phyloP scores from a whole-genome alignment of 495 filamentous ascomycete species.

The Neurospora hispaniola region DNA sequence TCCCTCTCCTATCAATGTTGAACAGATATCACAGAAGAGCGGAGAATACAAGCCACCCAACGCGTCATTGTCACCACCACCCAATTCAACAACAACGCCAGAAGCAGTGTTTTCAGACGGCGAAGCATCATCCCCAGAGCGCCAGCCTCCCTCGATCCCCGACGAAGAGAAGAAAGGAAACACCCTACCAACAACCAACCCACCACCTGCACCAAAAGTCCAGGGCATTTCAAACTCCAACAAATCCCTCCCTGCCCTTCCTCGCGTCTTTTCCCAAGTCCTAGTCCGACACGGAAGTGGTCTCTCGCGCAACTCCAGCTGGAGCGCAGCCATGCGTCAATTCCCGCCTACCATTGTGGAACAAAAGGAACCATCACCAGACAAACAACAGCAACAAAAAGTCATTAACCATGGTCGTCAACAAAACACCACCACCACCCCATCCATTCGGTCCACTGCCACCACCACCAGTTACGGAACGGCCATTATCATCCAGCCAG shows the following conservation, averaged over 20 bases:
- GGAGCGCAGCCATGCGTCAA: not conserved
- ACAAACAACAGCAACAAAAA: constrained; percentile 10
- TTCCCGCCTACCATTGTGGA: constrained; percentile 19
- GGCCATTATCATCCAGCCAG: not conserved
- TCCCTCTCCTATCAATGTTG: not conserved
- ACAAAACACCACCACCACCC: not conserved
- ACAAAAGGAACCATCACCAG: constrained; percentile 20
- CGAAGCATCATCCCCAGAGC: not conserved
- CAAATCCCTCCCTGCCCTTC: not conserved
- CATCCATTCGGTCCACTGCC: not conserved
- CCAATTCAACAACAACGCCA: not conserved
- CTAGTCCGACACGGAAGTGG: not conserved
- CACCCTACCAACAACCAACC: not conserved
- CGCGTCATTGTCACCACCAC: not conserved
- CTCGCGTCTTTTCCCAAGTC: not conserved
- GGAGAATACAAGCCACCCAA: not conserved
- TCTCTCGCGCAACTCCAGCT: not conserved
- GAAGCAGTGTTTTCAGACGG: not conserved
- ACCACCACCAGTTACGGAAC: not conserved
- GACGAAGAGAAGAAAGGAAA: not conserved
- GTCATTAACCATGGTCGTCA: constrained; percentile 8
- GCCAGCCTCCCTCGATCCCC: not conserved
- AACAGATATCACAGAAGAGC: constrained; percentile 1
- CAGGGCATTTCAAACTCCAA: not conserved
- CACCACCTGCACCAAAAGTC: not conserved